phyloP scores from a whole-genome alignment of 495 filamentous ascomycete species.

The Penicillium canariense region DNA sequence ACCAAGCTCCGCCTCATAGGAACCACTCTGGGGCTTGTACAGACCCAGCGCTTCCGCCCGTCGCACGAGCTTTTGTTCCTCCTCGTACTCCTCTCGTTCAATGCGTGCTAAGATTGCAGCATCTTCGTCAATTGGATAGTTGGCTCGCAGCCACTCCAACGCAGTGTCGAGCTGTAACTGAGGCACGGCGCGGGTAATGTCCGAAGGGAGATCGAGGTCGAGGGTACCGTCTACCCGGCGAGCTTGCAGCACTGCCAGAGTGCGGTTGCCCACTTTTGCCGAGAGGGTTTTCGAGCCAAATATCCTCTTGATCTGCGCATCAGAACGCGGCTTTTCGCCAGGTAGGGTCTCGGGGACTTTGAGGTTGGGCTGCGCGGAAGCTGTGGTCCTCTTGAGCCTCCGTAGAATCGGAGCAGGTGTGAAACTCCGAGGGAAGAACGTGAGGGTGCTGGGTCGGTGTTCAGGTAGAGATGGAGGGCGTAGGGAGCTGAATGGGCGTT shows the following conservation, averaged over 20 bases:
- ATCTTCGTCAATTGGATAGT: slow-evolving; percentile 74
- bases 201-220: slow-evolving; percentile 47
- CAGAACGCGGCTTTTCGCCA: slow-evolving; percentile 37
- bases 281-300: slow-evolving; percentile 57
- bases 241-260: slow-evolving; percentile 68
- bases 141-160: slow-evolving; percentile 64
- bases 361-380: slow-evolving; percentile 10
- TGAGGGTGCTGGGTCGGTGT: not conserved
- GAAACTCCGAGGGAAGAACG: not conserved
- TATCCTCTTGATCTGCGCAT: slow-evolving; percentile 56
- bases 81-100: slow-evolving; percentile 53
- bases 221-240: slow-evolving; percentile 74
- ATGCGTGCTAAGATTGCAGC: slow-evolving; percentile 59
- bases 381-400: slow-evolving; percentile 27
- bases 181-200: slow-evolving; percentile 41
- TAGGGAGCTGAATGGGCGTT: slow-evolving; percentile 16
- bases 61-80: slow-evolving; percentile 41
- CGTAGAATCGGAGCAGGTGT: slow-evolving; percentile 2
- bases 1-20: slow-evolving; percentile 42
- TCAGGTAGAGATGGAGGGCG: not conserved
- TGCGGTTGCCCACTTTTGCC: slow-evolving; percentile 55
- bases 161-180: slow-evolving; percentile 44
- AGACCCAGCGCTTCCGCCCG: slow-evolving; percentile 44
- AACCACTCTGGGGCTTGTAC: slow-evolving; percentile 52
- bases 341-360: slow-evolving; percentile 8